Conservation (phyloP, 768 basidiomycete genomes). For the Lactarius quietus region DNA sequence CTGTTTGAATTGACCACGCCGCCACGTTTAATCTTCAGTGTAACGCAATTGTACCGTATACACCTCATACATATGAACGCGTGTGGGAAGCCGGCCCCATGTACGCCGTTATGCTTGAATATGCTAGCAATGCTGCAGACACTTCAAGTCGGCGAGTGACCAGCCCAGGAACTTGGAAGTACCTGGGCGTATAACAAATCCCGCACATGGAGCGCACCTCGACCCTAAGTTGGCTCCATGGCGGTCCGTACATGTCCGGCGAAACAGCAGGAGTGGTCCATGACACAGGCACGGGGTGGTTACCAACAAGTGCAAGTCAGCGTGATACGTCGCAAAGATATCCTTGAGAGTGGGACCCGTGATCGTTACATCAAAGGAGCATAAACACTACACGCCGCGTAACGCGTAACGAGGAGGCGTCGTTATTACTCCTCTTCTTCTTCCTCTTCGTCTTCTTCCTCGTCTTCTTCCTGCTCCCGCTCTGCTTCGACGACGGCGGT, state of each 20-base stretch:
- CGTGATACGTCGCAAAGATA: not conserved
- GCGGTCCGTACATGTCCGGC: not conserved
- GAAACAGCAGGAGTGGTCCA: not conserved
- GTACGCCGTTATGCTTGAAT: not conserved
- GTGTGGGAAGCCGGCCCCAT: not conserved
- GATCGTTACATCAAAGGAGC: constrained; percentile 12
- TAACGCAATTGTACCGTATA: not conserved
- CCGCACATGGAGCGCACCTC: not conserved
- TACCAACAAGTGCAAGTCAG: not conserved
- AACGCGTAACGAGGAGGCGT: not conserved
- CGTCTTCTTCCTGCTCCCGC: constrained; percentile 73
- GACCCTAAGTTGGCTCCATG: not conserved
- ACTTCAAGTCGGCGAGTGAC: not conserved
- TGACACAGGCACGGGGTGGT: not conserved
- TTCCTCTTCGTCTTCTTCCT: constrained; percentile 57
- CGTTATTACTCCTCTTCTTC: constrained; percentile 40
- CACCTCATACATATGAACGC: not conserved
- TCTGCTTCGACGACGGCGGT: constrained; percentile 80
- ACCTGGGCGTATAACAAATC: not conserved
- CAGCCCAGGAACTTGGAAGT: not conserved
- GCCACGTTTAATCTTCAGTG: not conserved
- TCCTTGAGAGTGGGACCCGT: constrained; percentile 18
- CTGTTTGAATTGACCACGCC: not conserved
- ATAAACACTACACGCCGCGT: constrained; percentile 15
- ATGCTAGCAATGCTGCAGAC: not conserved